Conservation (phyloP, 345 rosid genomes). For the Brassica carinata region DNA sequence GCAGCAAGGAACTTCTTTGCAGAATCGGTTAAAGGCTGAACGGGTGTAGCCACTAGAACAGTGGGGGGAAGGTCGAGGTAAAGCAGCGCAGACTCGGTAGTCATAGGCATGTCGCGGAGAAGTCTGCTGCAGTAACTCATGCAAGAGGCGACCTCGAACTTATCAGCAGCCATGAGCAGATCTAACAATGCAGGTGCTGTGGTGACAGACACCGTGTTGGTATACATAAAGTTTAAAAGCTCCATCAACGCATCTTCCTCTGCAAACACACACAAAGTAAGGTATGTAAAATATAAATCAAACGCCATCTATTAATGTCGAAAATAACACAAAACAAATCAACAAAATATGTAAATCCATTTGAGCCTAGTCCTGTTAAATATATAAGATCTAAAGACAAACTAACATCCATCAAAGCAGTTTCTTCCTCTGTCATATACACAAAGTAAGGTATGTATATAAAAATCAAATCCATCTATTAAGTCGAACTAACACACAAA, state of each 20-base stretch:
- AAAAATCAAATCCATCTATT: conserved; percentile 8
- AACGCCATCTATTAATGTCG: background rate
- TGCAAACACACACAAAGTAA: conserved; percentile 43
- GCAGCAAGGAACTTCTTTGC: conserved; percentile 85
- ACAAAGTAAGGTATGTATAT: background rate
- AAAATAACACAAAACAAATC: background rate
- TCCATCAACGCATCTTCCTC: conserved; percentile 98
- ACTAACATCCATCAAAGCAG: conserved; percentile 68
- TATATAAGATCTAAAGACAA: background rate
- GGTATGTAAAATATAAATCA: conserved; percentile 3
- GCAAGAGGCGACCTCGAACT: conserved; percentile 98
- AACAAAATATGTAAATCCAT: background rate
- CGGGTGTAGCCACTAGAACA: conserved; percentile 90
- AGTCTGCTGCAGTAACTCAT: conserved; percentile 87
- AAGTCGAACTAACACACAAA: background rate
- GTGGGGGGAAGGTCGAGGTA: conserved; percentile 94
- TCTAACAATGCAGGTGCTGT: conserved; percentile 89
- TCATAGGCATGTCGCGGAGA: conserved; percentile 78
- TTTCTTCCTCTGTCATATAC: conserved; percentile 70
- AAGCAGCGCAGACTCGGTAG: conserved; percentile 89
- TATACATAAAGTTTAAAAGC: conserved; percentile 93
- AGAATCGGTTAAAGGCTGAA: conserved; percentile 93
- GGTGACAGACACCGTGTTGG: conserved; percentile 62
- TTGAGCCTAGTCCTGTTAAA: background rate
- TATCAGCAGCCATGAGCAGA: conserved; percentile 97